A percentile compares a stretch with the other conserved stretches of the same genome.
Evolutionary conservation across 768 basidiomycete species (phyloP).

Genomic region (Amanita jacksonii): DNA sequence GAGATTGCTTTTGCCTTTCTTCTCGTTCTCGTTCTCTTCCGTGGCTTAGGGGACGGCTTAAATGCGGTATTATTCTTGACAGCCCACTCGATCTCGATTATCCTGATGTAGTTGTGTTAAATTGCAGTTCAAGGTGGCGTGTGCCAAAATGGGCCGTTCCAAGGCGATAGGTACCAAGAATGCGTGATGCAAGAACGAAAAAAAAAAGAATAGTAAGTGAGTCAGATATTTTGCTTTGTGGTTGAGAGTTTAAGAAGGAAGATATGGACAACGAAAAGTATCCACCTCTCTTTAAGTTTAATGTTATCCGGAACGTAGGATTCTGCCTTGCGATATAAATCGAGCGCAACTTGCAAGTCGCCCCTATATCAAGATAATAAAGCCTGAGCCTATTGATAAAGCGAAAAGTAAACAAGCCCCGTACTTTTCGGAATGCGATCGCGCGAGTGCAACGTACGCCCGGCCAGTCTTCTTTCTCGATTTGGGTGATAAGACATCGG

Average conservation of each 20-base stretch:
- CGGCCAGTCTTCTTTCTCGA: conserved; percentile 77
- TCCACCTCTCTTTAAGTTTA: conserved; percentile 84
- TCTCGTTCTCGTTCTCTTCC: conserved; percentile 28
- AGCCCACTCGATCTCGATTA: conserved; percentile 77
- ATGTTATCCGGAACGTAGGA: conserved; percentile 79
- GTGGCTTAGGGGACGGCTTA: conserved; percentile 46
- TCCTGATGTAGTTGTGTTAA: conserved; percentile 36
- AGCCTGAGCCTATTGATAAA: background rate
- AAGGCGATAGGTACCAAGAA: conserved; percentile 6
- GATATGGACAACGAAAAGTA: conserved; percentile 59
- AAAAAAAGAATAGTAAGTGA: conserved; percentile 23
- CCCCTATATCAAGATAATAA: conserved; percentile 35
- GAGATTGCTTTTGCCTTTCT: conserved; percentile 18
- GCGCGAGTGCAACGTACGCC: conserved; percentile 76
- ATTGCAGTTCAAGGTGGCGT: background rate
- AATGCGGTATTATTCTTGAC: conserved; percentile 54
- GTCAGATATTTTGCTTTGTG: conserved; percentile 32
- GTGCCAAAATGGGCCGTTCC: background rate
- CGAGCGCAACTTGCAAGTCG: conserved; percentile 71
- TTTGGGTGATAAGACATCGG: conserved; percentile 56
- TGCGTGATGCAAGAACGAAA: conserved; percentile 21
- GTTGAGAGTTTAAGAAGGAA: conserved; percentile 47
- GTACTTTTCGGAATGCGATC: conserved; percentile 77
- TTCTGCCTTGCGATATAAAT: conserved; percentile 76
- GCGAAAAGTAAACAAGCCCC: conserved; percentile 15